phyloP scores from a whole-genome alignment of 805 yeast species.

The Yamadazyma akitaensis region DNA sequence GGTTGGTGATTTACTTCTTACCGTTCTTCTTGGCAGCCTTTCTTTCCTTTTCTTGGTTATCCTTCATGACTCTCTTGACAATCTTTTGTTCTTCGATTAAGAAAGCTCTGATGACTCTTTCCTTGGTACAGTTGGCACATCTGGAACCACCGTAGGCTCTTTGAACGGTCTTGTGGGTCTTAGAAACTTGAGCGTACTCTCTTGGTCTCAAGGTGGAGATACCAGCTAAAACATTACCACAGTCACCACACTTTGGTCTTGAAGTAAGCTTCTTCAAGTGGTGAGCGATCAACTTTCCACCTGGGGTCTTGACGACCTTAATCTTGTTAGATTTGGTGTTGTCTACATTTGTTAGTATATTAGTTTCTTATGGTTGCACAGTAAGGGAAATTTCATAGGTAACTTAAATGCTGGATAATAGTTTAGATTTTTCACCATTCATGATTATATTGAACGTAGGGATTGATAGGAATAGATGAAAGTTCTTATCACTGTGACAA shows the following conservation, averaged over 20 bases:
- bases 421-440: not conserved
- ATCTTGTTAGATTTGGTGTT: conserved; percentile 99
- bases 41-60: conserved; percentile 86
- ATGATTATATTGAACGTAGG: not conserved
- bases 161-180: conserved; percentile 96
- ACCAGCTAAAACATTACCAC: conserved; percentile 81
- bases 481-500: not conserved
- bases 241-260: conserved; percentile 87
- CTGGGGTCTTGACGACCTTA: conserved; percentile 99
- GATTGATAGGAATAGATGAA: not conserved
- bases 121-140: conserved; percentile 98
- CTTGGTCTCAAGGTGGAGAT: conserved; percentile 96
- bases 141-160: conserved; percentile 99
- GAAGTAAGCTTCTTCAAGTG: conserved; percentile 91
- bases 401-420: not conserved
- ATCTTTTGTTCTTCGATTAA: conserved; percentile 99
- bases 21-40: conserved; percentile 34
- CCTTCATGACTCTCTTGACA: conserved; percentile 98
- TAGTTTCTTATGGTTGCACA: not conserved
- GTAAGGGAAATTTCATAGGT: not conserved
- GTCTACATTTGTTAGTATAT: conserved; percentile 55
- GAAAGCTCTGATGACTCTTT: conserved; percentile 99
- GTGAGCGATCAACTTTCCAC: conserved; percentile 98
- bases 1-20: conserved; percentile 24
- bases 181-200: conserved; percentile 91